Evolutionary conservation across 2,329 filamentous ascomycete genomes (phyloP).

Genomic region (Claviceps humidiphila): DNA sequence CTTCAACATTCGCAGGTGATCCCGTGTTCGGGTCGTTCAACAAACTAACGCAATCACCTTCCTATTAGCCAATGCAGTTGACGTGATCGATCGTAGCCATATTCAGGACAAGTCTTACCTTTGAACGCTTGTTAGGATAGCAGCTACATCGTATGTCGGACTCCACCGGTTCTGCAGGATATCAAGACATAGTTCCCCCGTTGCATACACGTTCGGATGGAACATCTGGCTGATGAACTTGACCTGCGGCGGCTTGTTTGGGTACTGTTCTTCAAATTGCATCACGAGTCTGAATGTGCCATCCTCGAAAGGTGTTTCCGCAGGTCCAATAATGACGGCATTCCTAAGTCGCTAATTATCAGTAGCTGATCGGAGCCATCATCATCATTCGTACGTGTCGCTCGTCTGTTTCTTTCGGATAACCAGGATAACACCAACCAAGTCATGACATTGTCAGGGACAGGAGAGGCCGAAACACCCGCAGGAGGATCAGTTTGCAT

Average conservation of each 20-base stretch:
- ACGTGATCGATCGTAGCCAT: too few relatives aligned
- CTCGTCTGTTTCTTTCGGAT: background rate
- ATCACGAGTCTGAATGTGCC: constrained; percentile 95
- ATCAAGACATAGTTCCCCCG: constrained; percentile 89
- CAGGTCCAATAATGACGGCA: constrained; percentile 92
- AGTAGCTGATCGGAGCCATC: constrained; percentile 4
- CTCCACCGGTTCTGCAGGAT: constrained; percentile 98
- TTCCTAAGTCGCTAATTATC: constrained; percentile 50
- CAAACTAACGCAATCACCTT: constrained; percentile 42
- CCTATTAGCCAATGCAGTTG: too few relatives aligned
- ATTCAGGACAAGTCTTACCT: constrained; percentile 41
- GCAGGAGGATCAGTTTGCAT: constrained; percentile 99
- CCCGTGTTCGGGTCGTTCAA: constrained; percentile 98
- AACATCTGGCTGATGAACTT: constrained; percentile 99
- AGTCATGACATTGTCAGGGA: constrained; percentile 95
- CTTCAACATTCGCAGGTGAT: constrained; percentile 93
- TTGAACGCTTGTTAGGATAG: constrained; percentile 93
- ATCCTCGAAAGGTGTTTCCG: constrained; percentile 95
- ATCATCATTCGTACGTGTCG: background rate
- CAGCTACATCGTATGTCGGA: constrained; percentile 95
- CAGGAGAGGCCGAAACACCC: constrained; percentile 88
- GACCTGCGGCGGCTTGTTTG: constrained; percentile 93
- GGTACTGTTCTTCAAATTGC: constrained; percentile 98
- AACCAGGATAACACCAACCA: constrained; percentile 44
- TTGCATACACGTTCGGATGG: constrained; percentile 96